A percentile compares a stretch with the other conserved stretches of the same genome.
These are phyloP conservation scores for Neostapfia colusana DNA, from an alignment of 176 grass and related monocot species.

Conservation along the genomic window DNA sequence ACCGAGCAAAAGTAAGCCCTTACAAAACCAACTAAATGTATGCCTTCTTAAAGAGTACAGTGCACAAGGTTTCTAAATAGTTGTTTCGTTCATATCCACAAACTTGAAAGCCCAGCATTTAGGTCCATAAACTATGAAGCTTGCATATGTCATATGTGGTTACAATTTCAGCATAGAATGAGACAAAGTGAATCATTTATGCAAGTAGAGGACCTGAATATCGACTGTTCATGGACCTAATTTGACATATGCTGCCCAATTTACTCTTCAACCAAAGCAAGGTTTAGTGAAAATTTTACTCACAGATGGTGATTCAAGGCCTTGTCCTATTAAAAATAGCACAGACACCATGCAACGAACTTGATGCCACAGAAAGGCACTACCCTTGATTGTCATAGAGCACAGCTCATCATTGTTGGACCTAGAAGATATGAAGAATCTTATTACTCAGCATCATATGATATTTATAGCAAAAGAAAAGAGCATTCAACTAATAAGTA, in stretches of 20 bases:
- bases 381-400: constrained; percentile 83
- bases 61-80: constrained; percentile 1
- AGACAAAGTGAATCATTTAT: not conserved
- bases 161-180: not conserved
- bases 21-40: constrained; percentile 24
- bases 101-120: not conserved
- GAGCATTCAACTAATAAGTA: constrained; percentile 22
- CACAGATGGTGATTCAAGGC: constrained; percentile 77
- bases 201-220: not conserved
- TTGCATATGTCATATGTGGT: constrained; percentile 4
- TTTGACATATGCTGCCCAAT: constrained; percentile 7
- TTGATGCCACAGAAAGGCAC: constrained; percentile 98
- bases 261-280: constrained; percentile 20
- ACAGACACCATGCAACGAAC: constrained; percentile 95
- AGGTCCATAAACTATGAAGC: not conserved
- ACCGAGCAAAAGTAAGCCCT: constrained; percentile 16
- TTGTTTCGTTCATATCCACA: not conserved
- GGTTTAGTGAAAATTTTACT: constrained; percentile 44
- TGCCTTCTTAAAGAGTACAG: not conserved
- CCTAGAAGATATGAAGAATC: constrained; percentile 39
- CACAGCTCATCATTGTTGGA: constrained; percentile 74
- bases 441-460: not conserved
- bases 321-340: constrained; percentile 85
- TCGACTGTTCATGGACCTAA: not conserved
- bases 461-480: constrained; percentile 32